Percentiles rank a stretch among this genome's conserved stretches.
Evolutionary conservation across 2,329 filamentous ascomycete species (phyloP).

Genomic region (Colletotrichum cordylinicola): DNA sequence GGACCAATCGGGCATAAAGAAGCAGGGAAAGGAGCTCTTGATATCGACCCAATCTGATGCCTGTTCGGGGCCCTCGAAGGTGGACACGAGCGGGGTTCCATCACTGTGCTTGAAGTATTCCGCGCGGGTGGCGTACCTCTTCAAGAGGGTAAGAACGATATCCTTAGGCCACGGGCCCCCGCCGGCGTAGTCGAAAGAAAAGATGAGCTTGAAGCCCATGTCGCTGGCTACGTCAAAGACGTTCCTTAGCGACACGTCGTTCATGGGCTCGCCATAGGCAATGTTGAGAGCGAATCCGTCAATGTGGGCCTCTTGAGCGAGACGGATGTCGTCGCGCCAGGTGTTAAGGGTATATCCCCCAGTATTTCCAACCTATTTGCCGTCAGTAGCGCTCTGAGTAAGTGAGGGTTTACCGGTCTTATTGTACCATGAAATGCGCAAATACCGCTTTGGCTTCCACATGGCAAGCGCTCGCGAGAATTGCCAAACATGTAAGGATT

Average conservation of each 20-base stretch:
- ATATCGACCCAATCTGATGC: conserved; percentile 47
- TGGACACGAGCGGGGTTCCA: conserved; percentile 39
- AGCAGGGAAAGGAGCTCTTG: conserved; percentile 40
- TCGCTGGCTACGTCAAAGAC: background rate
- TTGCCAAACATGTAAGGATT: background rate
- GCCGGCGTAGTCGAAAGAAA: conserved; percentile 7
- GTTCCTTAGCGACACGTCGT: background rate
- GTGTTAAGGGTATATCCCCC: conserved; percentile 34
- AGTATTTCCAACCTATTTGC: background rate
- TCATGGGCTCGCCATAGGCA: conserved; percentile 3
- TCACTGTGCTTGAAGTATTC: conserved; percentile 24
- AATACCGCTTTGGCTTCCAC: background rate
- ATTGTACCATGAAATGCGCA: background rate
- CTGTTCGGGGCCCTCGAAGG: conserved; percentile 47
- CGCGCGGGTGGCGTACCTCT: background rate
- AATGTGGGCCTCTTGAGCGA: conserved; percentile 14
- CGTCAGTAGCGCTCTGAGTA: background rate
- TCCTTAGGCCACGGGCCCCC: background rate
- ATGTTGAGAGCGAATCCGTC: conserved; percentile 18
- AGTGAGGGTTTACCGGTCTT: accelerated
- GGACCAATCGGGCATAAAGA: conserved; percentile 51
- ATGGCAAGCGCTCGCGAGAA: background rate
- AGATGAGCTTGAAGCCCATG: background rate
- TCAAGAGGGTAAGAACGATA: background rate
- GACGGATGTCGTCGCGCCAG: background rate